Percentiles rank a stretch among this genome's conserved stretches.
Evolutionary conservation across 2,329 filamentous ascomycete genomes (phyloP).

Genomic region (Hymenoscyphus occultus): DNA sequence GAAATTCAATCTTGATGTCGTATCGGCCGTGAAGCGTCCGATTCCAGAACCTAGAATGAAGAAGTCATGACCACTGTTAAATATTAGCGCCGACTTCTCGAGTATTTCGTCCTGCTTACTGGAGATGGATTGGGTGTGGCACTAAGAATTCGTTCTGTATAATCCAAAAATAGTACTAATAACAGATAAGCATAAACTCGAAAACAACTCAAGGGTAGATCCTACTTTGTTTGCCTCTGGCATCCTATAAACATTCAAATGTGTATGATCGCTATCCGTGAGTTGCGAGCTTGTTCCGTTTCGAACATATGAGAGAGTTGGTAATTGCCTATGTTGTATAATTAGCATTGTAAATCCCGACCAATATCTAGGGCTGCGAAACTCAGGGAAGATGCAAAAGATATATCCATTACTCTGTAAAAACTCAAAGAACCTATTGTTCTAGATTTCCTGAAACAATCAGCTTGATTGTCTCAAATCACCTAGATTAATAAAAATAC

Average conservation of each 20-base stretch:
- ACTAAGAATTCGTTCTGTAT: conserved; percentile 7
- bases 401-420: too few species aligned
- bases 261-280: neutral
- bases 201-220: neutral
- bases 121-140: conserved; percentile 12
- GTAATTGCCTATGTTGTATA: neutral
- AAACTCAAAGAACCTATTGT: too few species aligned
- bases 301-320: conserved; percentile 6
- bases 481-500: too few species aligned
- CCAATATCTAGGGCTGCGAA: too few species aligned
- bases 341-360: neutral
- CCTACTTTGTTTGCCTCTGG: neutral
- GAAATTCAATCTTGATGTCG: conserved; percentile 1
- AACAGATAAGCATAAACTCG: neutral
- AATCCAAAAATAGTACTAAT: conserved; percentile 11
- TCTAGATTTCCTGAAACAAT: neutral
- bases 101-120: neutral
- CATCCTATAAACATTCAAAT: conserved; percentile 1
- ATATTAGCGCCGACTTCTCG: neutral
- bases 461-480: too few species aligned
- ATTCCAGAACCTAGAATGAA: conserved; percentile 6
- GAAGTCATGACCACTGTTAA: conserved; percentile 5
- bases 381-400: too few species aligned
- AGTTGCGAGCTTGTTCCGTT: neutral
- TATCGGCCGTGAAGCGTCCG: neutral